Evolutionary conservation across 768 basidiomycete genomes (phyloP), one percentile per base, ranked within the genome.

Genomic region (Sistotremastrum suecicum): DNA sequence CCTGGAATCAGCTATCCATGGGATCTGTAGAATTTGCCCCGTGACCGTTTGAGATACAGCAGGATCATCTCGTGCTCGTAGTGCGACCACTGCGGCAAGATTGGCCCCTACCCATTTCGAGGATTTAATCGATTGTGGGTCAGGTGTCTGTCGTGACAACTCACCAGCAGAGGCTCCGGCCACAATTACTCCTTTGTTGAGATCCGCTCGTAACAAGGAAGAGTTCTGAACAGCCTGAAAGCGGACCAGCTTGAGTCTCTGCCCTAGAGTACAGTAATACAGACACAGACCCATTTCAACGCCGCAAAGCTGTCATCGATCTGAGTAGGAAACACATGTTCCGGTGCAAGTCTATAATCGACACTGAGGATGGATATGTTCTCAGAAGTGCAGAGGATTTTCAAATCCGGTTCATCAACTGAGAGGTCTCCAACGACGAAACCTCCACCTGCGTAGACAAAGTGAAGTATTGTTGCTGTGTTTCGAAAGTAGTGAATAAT

Each of bases 101-200:
- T 56, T 52, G 1, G 41, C 60, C 20, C 20, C 20, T 20, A 20
- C 20, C 20, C 20, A 20, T 20, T 20, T 20, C 20, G 20, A 20
- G 20, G 20, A 20, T 20, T 20, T 20, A 20, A 20, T 20, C 20
- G 20, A 20, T 20, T 20, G 20, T 20, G 20, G 20, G 20, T 20
- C 20, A 20, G 20, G 20, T 20, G 20, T 20, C 20, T 20, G 20
- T 20, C 20, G 20, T 20, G 20, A 20, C 20, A 20, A 20, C 20
- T 20, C 20, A 2, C 61, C 60, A 0, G 55, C 51, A 0, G 58
- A 61, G 10, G 42, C 41, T 5, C 58, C 62, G 0, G 47, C 56
- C 34, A 61, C 37, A 20, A 61, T 45, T 35, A 58, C 53, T 5
- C 55, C 60, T 33, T 56, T 57, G 5, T 37, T 32, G 33, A 53